Conservation (phyloP, 2,329 filamentous ascomycete genomes). For the Botrytis cinerea region DNA sequence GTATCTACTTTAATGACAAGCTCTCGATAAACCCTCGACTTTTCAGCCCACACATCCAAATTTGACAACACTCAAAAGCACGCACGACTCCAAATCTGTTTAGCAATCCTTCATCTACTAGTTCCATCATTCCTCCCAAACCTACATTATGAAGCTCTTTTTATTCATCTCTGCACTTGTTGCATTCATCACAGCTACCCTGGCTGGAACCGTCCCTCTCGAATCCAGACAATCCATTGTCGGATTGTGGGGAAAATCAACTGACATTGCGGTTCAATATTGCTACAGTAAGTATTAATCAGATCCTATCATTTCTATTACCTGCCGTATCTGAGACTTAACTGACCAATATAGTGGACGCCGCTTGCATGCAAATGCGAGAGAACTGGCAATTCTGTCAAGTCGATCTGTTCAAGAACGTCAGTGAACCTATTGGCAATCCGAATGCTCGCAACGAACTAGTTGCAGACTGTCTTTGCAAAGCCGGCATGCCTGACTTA, state of each 20-base stretch:
- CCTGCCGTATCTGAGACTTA: neutral
- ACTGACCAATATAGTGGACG: neutral
- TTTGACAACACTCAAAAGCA: neutral
- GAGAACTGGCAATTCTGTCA: conserved; percentile 7
- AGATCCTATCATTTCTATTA: too few relatives aligned
- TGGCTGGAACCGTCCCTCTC: neutral
- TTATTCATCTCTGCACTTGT: neutral
- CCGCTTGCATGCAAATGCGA: neutral
- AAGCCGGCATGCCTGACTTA: neutral
- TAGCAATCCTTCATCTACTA: neutral
- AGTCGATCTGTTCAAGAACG: neutral
- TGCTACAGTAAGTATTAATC: conserved; percentile 4
- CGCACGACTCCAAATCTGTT: neutral
- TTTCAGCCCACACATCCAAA: neutral
- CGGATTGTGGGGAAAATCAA: conserved; percentile 1
- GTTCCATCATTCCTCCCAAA: neutral
- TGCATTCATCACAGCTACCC: neutral
- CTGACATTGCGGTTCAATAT: neutral
- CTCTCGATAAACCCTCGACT: neutral
- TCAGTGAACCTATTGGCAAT: neutral
- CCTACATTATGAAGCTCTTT: neutral
- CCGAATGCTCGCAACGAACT: neutral
- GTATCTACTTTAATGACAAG: neutral
- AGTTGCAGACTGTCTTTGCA: conserved; percentile 8
- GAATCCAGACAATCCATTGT: neutral